phyloP scores from a whole-genome alignment of 2,329 filamentous ascomycete species.

The Fusarium mexicanum region DNA sequence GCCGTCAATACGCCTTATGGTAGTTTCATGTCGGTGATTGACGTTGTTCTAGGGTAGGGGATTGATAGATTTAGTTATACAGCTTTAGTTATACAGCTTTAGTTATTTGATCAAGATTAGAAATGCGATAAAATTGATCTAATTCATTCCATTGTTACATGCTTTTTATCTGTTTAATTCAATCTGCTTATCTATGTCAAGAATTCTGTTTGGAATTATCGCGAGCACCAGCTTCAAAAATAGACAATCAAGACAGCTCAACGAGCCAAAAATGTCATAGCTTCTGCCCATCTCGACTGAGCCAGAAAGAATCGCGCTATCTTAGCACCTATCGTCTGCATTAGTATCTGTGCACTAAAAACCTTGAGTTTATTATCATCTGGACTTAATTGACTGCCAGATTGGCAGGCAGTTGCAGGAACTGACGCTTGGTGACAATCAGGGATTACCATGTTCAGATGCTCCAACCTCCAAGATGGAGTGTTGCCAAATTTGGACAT shows the following conservation, averaged over 20 bases:
- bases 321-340: accelerated
- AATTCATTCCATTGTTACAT: accelerated
- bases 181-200: no score
- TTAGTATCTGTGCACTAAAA: background rate
- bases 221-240: no score
- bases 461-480: background rate
- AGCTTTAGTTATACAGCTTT: no score
- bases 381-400: background rate
- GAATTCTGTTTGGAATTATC: accelerated
- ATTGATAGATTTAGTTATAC: background rate
- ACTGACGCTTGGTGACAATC: background rate
- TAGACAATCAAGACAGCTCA: no score
- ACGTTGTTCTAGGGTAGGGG: background rate
- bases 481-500: background rate
- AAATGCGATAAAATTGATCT: background rate
- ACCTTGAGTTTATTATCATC: background rate
- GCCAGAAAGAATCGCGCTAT: background rate
- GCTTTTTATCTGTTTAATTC: background rate
- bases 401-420: background rate
- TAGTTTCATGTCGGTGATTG: background rate
- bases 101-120: background rate
- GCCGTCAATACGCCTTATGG: background rate
- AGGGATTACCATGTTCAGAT: background rate
- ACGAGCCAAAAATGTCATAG: no score
- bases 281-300: background rate